Evolutionary conservation across 352 stramenopile genomes (phyloP).

Genomic region (Phytophthora vignae): DNA sequence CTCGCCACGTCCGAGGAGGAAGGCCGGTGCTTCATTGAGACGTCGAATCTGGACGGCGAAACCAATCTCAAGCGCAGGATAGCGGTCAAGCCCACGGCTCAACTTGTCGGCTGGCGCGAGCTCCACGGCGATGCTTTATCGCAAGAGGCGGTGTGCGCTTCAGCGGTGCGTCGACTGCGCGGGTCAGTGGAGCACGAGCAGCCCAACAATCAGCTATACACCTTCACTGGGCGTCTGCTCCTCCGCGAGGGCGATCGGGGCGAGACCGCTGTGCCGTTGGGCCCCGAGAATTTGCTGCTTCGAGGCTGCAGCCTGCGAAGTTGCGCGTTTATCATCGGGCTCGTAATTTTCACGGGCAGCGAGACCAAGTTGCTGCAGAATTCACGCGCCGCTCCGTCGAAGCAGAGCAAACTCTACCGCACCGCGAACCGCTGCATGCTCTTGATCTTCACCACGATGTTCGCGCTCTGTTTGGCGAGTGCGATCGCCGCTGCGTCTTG

Average conservation of each 20-base stretch:
- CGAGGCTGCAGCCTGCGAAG: constrained; percentile 94
- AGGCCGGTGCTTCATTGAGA: constrained; percentile 87
- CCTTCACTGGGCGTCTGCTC: constrained; percentile 70
- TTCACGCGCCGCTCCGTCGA: constrained; percentile 78
- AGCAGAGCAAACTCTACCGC: constrained; percentile 82
- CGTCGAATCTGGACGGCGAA: constrained; percentile 88
- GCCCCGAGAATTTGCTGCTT: constrained; percentile 92
- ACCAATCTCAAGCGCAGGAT: constrained; percentile 88
- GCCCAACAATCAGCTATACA: constrained; percentile 83
- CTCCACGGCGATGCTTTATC: constrained; percentile 37
- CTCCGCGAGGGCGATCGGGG: constrained; percentile 34
- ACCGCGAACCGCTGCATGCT: constrained; percentile 88
- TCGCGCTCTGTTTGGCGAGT: constrained; percentile 64
- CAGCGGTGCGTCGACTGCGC: constrained; percentile 36
- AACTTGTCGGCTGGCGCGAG: constrained; percentile 44
- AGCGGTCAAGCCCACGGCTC: constrained; percentile 52
- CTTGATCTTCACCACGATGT: constrained; percentile 75
- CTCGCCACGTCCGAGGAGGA: constrained; percentile 77
- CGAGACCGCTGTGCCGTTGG: constrained; percentile 39
- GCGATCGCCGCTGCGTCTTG: constrained; percentile 48
- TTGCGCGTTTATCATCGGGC: constrained; percentile 93
- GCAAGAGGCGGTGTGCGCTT: constrained; percentile 42
- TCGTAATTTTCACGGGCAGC: constrained; percentile 93
- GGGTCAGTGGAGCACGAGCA: constrained; percentile 77
- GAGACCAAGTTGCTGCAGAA: constrained; percentile 91